Evolutionary conservation across 2,329 filamentous ascomycete genomes (phyloP).

Genomic region (Exophiala spinifera): DNA sequence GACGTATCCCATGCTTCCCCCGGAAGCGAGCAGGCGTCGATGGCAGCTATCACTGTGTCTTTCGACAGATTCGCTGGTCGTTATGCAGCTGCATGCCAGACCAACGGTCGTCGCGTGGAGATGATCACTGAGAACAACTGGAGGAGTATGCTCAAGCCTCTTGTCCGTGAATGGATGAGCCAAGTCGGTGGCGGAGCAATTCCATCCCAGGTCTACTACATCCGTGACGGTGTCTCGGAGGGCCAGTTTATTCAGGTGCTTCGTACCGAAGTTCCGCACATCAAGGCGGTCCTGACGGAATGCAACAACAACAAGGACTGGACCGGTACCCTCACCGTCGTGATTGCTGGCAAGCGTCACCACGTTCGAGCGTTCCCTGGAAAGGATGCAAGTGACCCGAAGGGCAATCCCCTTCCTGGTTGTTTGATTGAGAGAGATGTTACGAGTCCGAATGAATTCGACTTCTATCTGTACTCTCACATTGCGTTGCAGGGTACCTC

Average conservation of each 20-base stretch:
- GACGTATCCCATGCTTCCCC: slow-evolving; percentile 84
- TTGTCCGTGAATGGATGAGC: slow-evolving; percentile 64
- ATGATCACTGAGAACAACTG: slow-evolving; percentile 70
- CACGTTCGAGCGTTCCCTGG: slow-evolving; percentile 88
- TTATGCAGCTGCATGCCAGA: slow-evolving; percentile 76
- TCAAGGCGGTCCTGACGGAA: slow-evolving; percentile 52
- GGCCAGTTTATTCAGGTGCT: slow-evolving; percentile 80
- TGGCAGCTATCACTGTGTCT: slow-evolving; percentile 83
- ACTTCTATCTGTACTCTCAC: slow-evolving; percentile 73
- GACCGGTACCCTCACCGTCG: slow-evolving; percentile 71
- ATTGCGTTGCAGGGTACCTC: slow-evolving; percentile 90
- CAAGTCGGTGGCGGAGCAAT: slow-evolving; percentile 51
- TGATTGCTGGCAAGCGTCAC: slow-evolving; percentile 89
- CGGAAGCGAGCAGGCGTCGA: slow-evolving; percentile 63
- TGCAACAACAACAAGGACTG: slow-evolving; percentile 34
- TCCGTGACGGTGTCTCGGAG: slow-evolving; percentile 89
- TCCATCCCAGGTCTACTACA: slow-evolving; percentile 79
- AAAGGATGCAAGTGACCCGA: slow-evolving; percentile 62
- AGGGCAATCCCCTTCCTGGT: slow-evolving; percentile 79
- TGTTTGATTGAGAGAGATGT: slow-evolving; percentile 84
- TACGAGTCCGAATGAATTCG: slow-evolving; percentile 87
- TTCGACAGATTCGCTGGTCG: slow-evolving; percentile 67
- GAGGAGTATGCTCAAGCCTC: slow-evolving; percentile 60
- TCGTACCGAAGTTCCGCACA: slow-evolving; percentile 68
- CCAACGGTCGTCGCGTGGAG: slow-evolving; percentile 78